A percentile compares a stretch with the other conserved stretches of the same genome.
These are phyloP conservation scores for Pichia sp. DNA, from an alignment of 1,139 yeast genomes.

Conservation along the genomic window DNA sequence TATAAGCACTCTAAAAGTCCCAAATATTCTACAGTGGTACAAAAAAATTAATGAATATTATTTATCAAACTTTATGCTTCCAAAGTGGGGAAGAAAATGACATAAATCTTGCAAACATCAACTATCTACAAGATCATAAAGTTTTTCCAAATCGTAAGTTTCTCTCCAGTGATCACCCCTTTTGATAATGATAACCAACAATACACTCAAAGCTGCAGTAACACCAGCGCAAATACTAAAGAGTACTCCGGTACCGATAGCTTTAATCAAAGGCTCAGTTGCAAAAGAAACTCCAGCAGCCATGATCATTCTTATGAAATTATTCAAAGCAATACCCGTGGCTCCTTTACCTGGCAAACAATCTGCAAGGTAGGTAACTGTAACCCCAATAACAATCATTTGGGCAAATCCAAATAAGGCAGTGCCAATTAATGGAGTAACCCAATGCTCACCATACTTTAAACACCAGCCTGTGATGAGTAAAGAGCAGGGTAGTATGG, in stretches of 20 bases:
- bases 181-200: conserved; percentile 48
- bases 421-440: conserved; percentile 71
- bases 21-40: neutral
- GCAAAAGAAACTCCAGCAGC: conserved; percentile 77
- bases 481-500: conserved; percentile 59
- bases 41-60: neutral
- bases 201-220: conserved; percentile 41
- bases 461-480: conserved; percentile 82
- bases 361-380: conserved; percentile 78
- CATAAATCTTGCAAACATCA: neutral
- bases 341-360: conserved; percentile 86
- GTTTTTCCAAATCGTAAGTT: conserved; percentile 53
- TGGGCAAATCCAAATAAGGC: conserved; percentile 78
- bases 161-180: conserved; percentile 65
- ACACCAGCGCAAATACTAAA: conserved; percentile 63
- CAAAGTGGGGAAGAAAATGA: neutral
- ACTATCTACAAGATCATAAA: conserved; percentile 45
- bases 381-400: conserved; percentile 79
- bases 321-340: conserved; percentile 81
- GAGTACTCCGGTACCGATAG: conserved; percentile 68
- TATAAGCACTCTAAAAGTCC: neutral
- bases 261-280: conserved; percentile 60
- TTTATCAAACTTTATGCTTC: too few relatives aligned
- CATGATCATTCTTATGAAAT: conserved; percentile 63
- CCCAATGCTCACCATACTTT: conserved; percentile 64